A percentile compares a stretch with the other conserved stretches of the same genome.
Conservation (phyloP, 1,284 basidiomycete genomes). For the Irpex lacteus region DNA sequence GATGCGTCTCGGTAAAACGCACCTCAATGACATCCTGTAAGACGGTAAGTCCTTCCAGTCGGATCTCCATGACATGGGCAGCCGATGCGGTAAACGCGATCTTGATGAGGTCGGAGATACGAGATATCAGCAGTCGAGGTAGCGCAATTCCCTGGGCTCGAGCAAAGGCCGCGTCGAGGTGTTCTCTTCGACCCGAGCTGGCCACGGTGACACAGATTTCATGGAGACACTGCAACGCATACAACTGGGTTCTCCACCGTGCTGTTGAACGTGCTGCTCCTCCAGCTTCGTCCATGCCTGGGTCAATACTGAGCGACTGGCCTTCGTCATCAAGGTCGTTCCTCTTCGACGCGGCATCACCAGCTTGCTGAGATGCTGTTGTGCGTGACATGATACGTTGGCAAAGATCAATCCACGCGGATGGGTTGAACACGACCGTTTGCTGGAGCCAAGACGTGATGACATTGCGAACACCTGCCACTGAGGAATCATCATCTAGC, state of each 20-base stretch:
- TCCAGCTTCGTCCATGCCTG: constrained; percentile 36
- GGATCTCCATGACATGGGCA: constrained; percentile 92
- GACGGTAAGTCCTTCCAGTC: constrained; percentile 89
- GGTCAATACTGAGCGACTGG: constrained; percentile 75
- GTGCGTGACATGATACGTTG: constrained; percentile 94
- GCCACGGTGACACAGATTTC: constrained; percentile 81
- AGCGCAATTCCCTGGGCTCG: constrained; percentile 31
- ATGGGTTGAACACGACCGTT: constrained; percentile 90
- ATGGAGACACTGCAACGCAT: constrained; percentile 91
- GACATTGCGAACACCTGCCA: constrained; percentile 89
- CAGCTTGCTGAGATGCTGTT: constrained; percentile 75
- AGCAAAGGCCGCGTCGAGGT: constrained; percentile 73
- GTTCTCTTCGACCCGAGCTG: constrained; percentile 73
- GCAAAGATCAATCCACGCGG: constrained; percentile 97
- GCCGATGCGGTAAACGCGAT: constrained; percentile 98
- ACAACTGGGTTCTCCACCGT: constrained; percentile 96
- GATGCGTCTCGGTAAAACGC: constrained; percentile 14
- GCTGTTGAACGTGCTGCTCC: constrained; percentile 55
- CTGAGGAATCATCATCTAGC: constrained; percentile 90
- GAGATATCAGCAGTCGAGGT: constrained; percentile 65
- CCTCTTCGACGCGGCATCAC: constrained; percentile 51
- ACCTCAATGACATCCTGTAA: constrained; percentile 93
- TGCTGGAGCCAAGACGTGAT: constrained; percentile 96
- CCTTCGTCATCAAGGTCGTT: constrained; percentile 87
- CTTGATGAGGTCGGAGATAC: constrained; percentile 91